A percentile compares a stretch with the other conserved stretches of the same genome.
phyloP scores from a whole-genome alignment of 139 green algal genomes.

The Chlorella sp. region DNA sequence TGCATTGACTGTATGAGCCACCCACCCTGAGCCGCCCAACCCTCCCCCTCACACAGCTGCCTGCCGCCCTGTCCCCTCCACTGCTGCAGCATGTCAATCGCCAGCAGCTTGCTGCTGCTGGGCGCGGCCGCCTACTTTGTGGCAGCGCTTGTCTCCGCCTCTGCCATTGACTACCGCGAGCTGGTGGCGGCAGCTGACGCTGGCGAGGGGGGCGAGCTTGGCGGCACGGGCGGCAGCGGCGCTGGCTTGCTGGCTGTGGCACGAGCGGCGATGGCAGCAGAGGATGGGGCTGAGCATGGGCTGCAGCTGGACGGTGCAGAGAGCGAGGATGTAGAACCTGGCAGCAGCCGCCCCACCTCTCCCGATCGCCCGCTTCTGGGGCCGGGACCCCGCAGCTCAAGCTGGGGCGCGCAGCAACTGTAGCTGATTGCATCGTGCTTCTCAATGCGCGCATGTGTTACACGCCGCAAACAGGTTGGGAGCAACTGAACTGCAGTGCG shows the following conservation, averaged over 20 bases:
- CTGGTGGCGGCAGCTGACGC: neutral
- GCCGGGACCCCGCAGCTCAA: neutral
- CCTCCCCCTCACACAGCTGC: no score
- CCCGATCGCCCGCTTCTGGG: constrained; percentile 14
- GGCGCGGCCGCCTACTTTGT: constrained; percentile 3
- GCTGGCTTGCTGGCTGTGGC: neutral
- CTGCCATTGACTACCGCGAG: constrained; percentile 19
- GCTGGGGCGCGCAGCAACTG: neutral
- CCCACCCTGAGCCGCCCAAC: no score
- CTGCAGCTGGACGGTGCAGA: neutral
- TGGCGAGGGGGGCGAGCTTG: neutral
- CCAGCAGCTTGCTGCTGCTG: constrained; percentile 21
- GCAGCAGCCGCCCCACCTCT: neutral
- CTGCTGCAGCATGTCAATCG: constrained; percentile 21
- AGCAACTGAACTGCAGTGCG: no score
- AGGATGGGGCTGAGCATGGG: neutral
- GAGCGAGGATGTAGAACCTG: neutral
- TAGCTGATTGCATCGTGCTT: no score
- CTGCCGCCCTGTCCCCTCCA: no score
- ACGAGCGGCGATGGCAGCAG: neutral
- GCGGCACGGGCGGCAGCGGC: neutral
- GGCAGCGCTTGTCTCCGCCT: neutral
- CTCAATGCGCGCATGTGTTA: no score
- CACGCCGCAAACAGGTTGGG: no score
- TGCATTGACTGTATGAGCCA: no score